Percentiles rank a stretch among this genome's conserved stretches.
phyloP scores from a whole-genome alignment of 1,284 basidiomycete genomes.

The Fomitopsis palustris region DNA sequence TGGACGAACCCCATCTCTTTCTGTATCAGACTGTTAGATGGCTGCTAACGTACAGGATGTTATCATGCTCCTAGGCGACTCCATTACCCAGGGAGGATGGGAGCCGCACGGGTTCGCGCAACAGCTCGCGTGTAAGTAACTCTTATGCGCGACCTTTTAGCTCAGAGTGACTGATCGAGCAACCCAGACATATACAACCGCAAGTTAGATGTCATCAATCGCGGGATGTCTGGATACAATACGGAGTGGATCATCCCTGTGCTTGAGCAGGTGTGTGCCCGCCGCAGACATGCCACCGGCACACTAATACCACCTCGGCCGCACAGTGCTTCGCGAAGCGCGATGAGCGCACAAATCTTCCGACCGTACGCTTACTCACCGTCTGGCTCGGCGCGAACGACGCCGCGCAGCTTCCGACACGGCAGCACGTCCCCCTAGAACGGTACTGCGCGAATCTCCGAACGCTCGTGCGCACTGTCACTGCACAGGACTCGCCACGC shows the following conservation, averaged over 20 bases:
- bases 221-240: slow-evolving; percentile 80
- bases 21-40: slow-evolving; percentile 33
- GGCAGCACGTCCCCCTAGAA: slow-evolving; percentile 72
- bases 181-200: slow-evolving; percentile 67
- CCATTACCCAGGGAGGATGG: slow-evolving; percentile 67
- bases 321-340: slow-evolving; percentile 52
- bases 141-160: not conserved
- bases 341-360: slow-evolving; percentile 42
- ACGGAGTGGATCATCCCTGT: slow-evolving; percentile 80
- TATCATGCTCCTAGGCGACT: slow-evolving; percentile 76
- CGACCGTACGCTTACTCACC: slow-evolving; percentile 66
- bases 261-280: slow-evolving; percentile 60
- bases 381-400: slow-evolving; percentile 92
- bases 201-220: slow-evolving; percentile 80
- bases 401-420: slow-evolving; percentile 36
- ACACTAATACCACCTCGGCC: not conserved
- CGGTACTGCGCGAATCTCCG: slow-evolving; percentile 66
- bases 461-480: slow-evolving; percentile 60
- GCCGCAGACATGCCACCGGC: not conserved
- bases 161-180: not conserved
- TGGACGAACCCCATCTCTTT: not conserved
- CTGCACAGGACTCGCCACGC: slow-evolving; percentile 55
- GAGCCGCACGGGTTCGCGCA: slow-evolving; percentile 57
- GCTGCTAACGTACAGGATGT: slow-evolving; percentile 54
- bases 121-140: slow-evolving; percentile 54